These are phyloP conservation scores for Geum urbanum DNA, from an alignment of 306 rosid genomes.

Conservation along the genomic window DNA sequence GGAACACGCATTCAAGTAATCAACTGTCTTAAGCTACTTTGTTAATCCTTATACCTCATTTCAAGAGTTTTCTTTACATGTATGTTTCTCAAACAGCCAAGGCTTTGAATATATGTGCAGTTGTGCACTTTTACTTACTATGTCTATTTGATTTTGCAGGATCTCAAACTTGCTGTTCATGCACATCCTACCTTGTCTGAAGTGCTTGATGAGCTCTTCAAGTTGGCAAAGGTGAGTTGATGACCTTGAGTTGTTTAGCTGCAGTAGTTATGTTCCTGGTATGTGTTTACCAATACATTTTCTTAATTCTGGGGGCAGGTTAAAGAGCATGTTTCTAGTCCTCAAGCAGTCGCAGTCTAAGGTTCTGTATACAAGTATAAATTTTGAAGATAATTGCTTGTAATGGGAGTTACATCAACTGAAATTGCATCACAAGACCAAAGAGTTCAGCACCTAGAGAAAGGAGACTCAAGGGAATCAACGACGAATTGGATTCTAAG, in stretches of 20 bases:
- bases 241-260: constrained; percentile 6
- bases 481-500: constrained; percentile 27
- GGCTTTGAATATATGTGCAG: not conserved
- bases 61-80: not conserved
- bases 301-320: constrained; percentile 54
- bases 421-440: constrained; percentile 27
- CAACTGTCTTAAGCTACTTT: not conserved
- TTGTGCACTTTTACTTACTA: not conserved
- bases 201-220: constrained; percentile 91
- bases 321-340: constrained; percentile 50
- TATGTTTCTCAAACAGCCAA: constrained; percentile 1
- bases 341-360: constrained; percentile 80
- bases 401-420: constrained; percentile 49
- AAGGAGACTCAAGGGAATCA: constrained; percentile 27
- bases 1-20: constrained; percentile 83
- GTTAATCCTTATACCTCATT: not conserved
- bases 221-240: constrained; percentile 82
- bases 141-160: constrained; percentile 44
- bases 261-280: not conserved
- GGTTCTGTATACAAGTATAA: constrained; percentile 42
- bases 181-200: constrained; percentile 97
- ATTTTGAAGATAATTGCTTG: constrained; percentile 63
- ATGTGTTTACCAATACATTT: constrained; percentile 15
- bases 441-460: constrained; percentile 30
- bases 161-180: constrained; percentile 78